Evolutionary conservation across 192 early-diverging fungal species (phyloP), one percentile per base, ranked within the genome.

Genomic region (Coemansia sp.): DNA sequence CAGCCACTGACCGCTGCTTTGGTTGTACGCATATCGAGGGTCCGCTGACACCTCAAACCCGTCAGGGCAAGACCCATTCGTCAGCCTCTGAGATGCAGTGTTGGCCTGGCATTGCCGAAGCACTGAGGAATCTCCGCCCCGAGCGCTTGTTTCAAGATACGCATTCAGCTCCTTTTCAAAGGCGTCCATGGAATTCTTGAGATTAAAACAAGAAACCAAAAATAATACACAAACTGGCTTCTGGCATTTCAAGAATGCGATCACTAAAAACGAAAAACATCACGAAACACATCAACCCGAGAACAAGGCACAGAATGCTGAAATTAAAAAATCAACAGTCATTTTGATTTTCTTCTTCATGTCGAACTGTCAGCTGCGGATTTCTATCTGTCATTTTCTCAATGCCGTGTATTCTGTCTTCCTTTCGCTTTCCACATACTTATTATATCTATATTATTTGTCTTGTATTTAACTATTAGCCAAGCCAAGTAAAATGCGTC

Each of bases 1-100:
- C 10, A 85, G 78, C 85, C 85, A 88, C 39, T 75, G 30, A 22
- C 76, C 71, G 14, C 28, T 78, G 36, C 73, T 55, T 10, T 60
- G 28, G 65, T 82, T 81, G 54, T 75, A 84, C 25, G 78, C 72
- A 62, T 84, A 80, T 57, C 67, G 71, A 29, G 72, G 61, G 61
- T 74, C 61, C 18, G 75, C 61, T 18, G 75, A 78, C 25, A 69
- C 28, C n/a, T 71, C 62, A 49, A 77, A 74, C 7, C 70, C 75
- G 11, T 57, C 53, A 13, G 62, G 71, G 8, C 61, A 45, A 55
- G 23, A 18, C 3, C 39, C 13, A 18, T 16, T 18, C 39, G 39
- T 18, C 13, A 16, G 39, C 14, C 3, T 16, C 0, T 18, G 16
- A 42, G 14, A 42, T 10, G 3, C 0, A 0, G 6, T 42, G 39